Percentiles rank a stretch among this genome's conserved stretches.
phyloP scores from a whole-genome alignment of 495 filamentous ascomycete species.

The Amniculicola lignicola region DNA sequence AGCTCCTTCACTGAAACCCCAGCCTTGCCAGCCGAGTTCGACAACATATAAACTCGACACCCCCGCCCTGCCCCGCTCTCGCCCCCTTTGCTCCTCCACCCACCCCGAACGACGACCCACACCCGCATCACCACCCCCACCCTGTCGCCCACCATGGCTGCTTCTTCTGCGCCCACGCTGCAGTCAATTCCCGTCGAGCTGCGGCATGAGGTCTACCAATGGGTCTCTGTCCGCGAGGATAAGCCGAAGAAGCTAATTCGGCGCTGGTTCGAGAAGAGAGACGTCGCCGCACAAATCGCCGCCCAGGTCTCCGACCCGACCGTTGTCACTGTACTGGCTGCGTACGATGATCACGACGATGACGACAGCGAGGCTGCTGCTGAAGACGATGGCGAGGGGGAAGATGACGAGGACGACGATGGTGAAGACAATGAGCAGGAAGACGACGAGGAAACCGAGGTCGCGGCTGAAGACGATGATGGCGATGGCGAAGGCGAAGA shows the following conservation, averaged over 20 bases:
- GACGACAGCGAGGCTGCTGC: conserved; percentile 8
- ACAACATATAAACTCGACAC: no score
- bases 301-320: no score
- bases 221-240: conserved; percentile 1
- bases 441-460: conserved; percentile 2
- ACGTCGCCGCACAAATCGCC: conserved; percentile 7
- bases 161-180: not conserved
- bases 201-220: conserved; percentile 26
- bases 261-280: conserved; percentile 32
- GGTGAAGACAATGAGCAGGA: conserved; percentile 5
- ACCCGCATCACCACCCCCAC: no score
- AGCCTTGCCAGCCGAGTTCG: no score
- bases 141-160: conserved; percentile 11
- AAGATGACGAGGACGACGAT: conserved; percentile 5
- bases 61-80: no score
- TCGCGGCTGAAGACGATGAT: conserved; percentile 1
- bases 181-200: conserved; percentile 27
- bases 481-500: not conserved
- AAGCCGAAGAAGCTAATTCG: conserved; percentile 21
- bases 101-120: no score
- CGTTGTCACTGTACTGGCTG: no score
- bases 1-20: no score
- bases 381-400: conserved; percentile 7
- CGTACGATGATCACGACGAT: conserved; percentile 4
- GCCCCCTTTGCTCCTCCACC: no score